These are phyloP conservation scores for Clavispora asparagi DNA, from an alignment of 805 yeast genomes.

Conservation along the genomic window DNA sequence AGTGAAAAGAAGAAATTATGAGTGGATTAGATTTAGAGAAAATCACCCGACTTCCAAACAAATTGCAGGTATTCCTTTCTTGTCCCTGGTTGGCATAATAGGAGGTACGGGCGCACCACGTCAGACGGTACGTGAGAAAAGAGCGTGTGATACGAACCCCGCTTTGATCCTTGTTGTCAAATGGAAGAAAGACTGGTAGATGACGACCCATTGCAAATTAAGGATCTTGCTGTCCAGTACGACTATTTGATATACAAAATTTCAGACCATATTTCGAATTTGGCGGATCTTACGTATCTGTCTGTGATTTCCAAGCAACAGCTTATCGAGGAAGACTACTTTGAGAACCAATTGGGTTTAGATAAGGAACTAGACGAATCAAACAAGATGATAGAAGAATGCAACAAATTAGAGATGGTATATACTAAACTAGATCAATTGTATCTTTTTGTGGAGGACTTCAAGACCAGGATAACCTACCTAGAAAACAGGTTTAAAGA, in stretches of 20 bases:
- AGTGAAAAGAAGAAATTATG: no score
- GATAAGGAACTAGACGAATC: conserved; percentile 37
- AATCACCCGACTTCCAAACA: no score
- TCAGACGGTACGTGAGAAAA: no score
- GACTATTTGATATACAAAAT: conserved; percentile 64
- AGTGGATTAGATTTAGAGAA: no score
- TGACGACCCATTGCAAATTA: conserved; percentile 61
- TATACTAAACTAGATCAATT: conserved; percentile 52
- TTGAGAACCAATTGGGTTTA: conserved; percentile 20
- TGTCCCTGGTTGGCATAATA: no score
- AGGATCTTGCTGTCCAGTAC: conserved; percentile 53
- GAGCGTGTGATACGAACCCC: not conserved
- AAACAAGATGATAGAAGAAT: conserved; percentile 35
- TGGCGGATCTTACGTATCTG: conserved; percentile 37
- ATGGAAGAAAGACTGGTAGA: not conserved
- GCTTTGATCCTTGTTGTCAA: not conserved
- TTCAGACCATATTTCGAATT: conserved; percentile 45
- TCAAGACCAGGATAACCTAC: conserved; percentile 13
- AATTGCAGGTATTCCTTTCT: no score
- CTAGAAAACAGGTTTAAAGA: conserved; percentile 13
- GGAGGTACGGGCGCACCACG: no score
- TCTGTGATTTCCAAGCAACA: conserved; percentile 29
- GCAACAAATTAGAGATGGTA: conserved; percentile 48
- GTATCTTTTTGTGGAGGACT: conserved; percentile 24
- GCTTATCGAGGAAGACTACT: conserved; percentile 18